Base-by-base conservation (phyloP, 257 asterid species). In the Forsythia viridissima region DNA sequence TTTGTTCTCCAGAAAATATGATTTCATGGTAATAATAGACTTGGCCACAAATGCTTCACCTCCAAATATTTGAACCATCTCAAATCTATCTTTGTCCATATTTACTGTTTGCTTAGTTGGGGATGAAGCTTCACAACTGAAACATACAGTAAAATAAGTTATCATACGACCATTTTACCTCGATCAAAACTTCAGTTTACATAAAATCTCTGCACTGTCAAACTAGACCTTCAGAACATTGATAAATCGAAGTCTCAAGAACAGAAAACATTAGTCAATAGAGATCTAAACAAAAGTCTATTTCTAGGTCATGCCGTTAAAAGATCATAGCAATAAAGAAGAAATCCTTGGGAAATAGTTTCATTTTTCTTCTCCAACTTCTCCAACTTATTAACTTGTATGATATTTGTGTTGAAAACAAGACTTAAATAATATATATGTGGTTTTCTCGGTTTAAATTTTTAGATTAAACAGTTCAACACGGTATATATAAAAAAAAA, bases 11-110 rank as follows among this genome's bases (percentile, higher is more conserved):
- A n/a, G 65, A 16, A 55, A 4, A 55, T 24, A 9, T 6, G 30
- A 30, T 30, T 30, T 30, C 34, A 30, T 30, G 34, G 34, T 30
- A 30, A 30, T 30, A 1, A 30, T 30, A 1, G 2, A 30, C 34
- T 30, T 30, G 34, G 34, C 34, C 34, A 30, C 0, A 30, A 30
- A 30, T 30, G 34, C 34, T 30, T 30, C 34, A 30, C 34, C 2
- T 30, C 34, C 34, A 30, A 30, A 30, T 30, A 55, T 55, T 55
- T 48, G 57, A 52, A 73, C 7, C 63, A 36, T 43, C 48, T 72
- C 80, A 73, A 43, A 70, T 82, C 36, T 84, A 91, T 97, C 97
- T 90, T 82, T 85, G 55, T 91, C 89, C 72, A 92, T 82, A 70
- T 90, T 82, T 65, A 71, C 55, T 16, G 79, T 79, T 65, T 68